Evolutionary conservation across 805 yeast genomes (phyloP), one percentile per base, ranked within the genome.

Genomic region (Metschnikowia cerradonensis): DNA sequence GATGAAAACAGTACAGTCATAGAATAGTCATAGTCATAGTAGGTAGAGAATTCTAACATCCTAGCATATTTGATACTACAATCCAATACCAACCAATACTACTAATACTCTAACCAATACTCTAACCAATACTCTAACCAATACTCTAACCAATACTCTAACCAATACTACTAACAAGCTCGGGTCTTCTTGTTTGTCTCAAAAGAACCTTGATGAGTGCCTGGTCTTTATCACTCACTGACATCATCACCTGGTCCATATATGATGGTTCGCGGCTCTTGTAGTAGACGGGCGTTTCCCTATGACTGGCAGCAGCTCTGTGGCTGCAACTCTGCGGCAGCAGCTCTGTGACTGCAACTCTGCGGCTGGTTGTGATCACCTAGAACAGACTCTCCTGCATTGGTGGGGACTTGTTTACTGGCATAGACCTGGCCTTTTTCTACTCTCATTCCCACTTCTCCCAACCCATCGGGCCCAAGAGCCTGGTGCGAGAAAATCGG

Each of bases 221-320:
- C 69, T 91, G 96, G 61, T 94, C 99, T 59, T 89, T 89, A 62
- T 94, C 97, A 53, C 96, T 83, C 0, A 90, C 94, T 6, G 97
- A 87, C 86, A 94, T 86, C 96, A 94, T 88, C 33, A 94, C 98
- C 71, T 94, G 97, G 69, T 94, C 99, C 50, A 94, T 87, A 63
- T 90, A 90, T 54, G 95, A 83, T 23, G 97, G 91, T 61, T 90
- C 99, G 2, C 99, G 99, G 0, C 92, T 97, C 68, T 90, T 86
- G 65, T 94, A 94, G 48, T 82, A 79, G 45, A 91, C 86, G 1
- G 99, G 98, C 0, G 96, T 84, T 64, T 92, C 97, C 64, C 96
- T 81, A 64, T 84, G 95, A 51, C 77, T 73, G 56, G 87, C 85
- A 6, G 70, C 81, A n/a, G n/a, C n/a, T n/a, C n/a, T n/a, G n/a